Evolutionary conservation across 1,139 yeast species (phyloP), one percentile per base, ranked within the genome.

Genomic region (Candida sojae): DNA sequence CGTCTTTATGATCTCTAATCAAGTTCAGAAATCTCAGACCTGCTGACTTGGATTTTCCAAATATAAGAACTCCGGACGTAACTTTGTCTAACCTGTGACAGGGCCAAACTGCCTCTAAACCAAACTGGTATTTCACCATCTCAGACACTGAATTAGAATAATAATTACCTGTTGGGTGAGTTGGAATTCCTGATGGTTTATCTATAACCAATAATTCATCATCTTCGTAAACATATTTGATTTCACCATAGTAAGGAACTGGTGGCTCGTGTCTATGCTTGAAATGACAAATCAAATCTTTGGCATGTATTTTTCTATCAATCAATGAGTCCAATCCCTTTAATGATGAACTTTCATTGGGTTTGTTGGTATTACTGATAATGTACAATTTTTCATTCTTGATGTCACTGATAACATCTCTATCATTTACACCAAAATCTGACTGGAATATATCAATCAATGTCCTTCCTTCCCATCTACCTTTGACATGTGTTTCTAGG

Each of bases 141-240:
- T 86, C 89, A 0, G 85, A 79, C 23, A 87, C 60, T 0, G 89
- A 74, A 57, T 88, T 86, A 56, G 74, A 76, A 51, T 69, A 68
- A 59, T 81, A 88, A 47, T 77, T 77, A 4, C 90, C 89, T 0
- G 88, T 81, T 0, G 96, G 96, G 63, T 88, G 96, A 1, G 88
- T 84, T 0, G 96, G 95, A 0, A 88, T 70, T 0, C 96, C 96
- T 8, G 81, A 70, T 0, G 96, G 96, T 58, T 88, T 88, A 61
- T 85, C 75, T 2, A 88, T 73, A 17, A 88, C 89, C 3, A 88
- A 51, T 1, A 82, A 46, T 4, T 77, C 70, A 1, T 71, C 73
- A 57, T 77, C 76, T 50, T 82, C 78, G 56, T 61, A 68, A 0
- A 86, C 58, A 0, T 83, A 67, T 21, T 75, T 70, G 5, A 84